Evolutionary conservation across 352 stramenopile species (phyloP).

Genomic region (Phytopythium mirpurense): DNA sequence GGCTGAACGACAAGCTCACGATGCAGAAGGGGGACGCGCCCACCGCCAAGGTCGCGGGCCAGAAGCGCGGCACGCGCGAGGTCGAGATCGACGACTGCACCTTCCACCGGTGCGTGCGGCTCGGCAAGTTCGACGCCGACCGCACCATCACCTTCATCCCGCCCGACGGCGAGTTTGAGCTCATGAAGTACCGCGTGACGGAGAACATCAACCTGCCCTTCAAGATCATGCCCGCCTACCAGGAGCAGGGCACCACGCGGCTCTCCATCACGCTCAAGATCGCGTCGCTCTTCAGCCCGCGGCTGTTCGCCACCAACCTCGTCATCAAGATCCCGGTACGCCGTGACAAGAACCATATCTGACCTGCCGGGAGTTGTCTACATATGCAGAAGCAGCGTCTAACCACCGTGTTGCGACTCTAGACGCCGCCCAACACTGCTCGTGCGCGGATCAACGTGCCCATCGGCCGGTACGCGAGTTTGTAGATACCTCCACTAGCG

Average conservation of each 20-base stretch:
- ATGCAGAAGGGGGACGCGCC: constrained; percentile 95
- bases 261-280: constrained; percentile 99
- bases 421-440: too few relatives aligned
- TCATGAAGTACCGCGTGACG: constrained; percentile 98
- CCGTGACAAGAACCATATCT: constrained; percentile 98
- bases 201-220: constrained; percentile 99
- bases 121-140: constrained; percentile 99
- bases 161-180: constrained; percentile 98
- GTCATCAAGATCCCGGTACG: constrained; percentile 99
- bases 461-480: too few relatives aligned
- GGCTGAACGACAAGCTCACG: constrained; percentile 99
- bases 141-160: constrained; percentile 99
- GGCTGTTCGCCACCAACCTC: constrained; percentile 99
- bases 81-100: constrained; percentile 99
- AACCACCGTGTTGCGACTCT: too few relatives aligned
- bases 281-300: constrained; percentile 98
- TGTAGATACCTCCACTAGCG: too few relatives aligned
- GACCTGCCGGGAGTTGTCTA: too few relatives aligned
- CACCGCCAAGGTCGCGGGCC: constrained; percentile 90
- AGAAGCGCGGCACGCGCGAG: too few relatives aligned
- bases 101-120: constrained; percentile 98
- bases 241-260: too few relatives aligned
- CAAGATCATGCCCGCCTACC: constrained; percentile 97
- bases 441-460: too few relatives aligned
- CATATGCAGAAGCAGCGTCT: too few relatives aligned